Conservation (phyloP, 208 protist genomes). For the Acanthamoeba lenticulata region DNA sequence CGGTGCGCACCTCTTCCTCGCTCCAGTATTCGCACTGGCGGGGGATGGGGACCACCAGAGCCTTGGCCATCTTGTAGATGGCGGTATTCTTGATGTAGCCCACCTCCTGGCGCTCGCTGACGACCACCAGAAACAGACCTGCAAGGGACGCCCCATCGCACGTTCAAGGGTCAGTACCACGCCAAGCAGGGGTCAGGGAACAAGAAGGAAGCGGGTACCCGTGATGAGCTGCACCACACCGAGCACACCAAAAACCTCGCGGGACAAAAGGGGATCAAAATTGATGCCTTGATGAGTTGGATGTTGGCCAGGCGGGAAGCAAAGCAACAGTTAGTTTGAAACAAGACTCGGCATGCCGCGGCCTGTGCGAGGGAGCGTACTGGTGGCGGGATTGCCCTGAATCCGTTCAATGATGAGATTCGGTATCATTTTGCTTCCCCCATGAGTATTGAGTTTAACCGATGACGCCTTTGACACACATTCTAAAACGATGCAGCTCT, state of each 20-base stretch:
- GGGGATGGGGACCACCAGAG: slow-evolving; percentile 38
- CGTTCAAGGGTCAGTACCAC: not conserved
- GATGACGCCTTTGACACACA: slow-evolving; percentile 18
- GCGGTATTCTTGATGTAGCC: slow-evolving; percentile 21
- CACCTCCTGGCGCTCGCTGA: slow-evolving; percentile 46
- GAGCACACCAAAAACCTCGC: slow-evolving; percentile 45
- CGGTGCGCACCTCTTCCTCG: slow-evolving; percentile 65
- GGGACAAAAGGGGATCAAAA: not conserved
- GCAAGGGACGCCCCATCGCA: not conserved
- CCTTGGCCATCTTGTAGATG: slow-evolving; percentile 45
- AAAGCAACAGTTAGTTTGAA: not conserved
- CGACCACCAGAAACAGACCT: slow-evolving; percentile 16
- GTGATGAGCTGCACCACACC: slow-evolving; percentile 40
- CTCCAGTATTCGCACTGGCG: slow-evolving; percentile 10
- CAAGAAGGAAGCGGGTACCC: not conserved
- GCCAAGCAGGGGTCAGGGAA: too few species aligned
- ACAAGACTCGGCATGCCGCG: not conserved
- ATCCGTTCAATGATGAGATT: slow-evolving; percentile 31
- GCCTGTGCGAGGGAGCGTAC: not conserved
- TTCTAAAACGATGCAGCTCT: slow-evolving; percentile 33
- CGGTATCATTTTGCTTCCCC: not conserved
- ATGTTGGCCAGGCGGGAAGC: too few species aligned
- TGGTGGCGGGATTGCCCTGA: not conserved
- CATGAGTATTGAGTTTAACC: not conserved
- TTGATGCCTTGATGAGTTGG: slow-evolving; percentile 3